These are phyloP conservation scores for Candida railenensis DNA, from an alignment of 805 yeast genomes.

Conservation along the genomic window DNA sequence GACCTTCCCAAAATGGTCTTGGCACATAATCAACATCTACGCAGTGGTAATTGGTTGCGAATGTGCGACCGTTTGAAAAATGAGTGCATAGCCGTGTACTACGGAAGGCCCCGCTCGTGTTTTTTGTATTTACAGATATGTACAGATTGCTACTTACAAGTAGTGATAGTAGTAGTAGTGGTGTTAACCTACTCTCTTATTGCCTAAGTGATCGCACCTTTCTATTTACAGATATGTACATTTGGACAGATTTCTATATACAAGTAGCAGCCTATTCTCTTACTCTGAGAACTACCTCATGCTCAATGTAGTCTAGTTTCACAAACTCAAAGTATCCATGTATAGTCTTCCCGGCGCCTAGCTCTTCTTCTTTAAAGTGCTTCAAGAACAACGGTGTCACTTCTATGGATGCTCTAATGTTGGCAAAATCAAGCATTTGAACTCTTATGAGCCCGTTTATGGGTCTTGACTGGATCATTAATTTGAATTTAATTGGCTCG, in stretches of 20 bases:
- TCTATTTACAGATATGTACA: too few relatives aligned
- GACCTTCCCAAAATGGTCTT: background rate
- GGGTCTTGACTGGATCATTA: slow-evolving; percentile 23
- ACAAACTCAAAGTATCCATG: slow-evolving; percentile 17
- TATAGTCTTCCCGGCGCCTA: slow-evolving; percentile 22
- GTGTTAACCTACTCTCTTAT: too few relatives aligned
- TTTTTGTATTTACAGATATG: too few relatives aligned
- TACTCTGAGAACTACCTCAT: slow-evolving; percentile 22
- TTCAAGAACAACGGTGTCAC: slow-evolving; percentile 17
- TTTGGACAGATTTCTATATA: background rate
- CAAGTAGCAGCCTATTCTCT: background rate
- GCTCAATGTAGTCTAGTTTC: slow-evolving; percentile 35
- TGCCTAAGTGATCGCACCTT: too few relatives aligned
- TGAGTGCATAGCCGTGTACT: too few relatives aligned
- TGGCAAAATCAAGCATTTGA: slow-evolving; percentile 24
- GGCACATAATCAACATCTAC: too few relatives aligned
- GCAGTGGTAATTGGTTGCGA: too few relatives aligned
- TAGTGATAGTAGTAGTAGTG: too few relatives aligned
- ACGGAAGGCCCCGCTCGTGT: too few relatives aligned
- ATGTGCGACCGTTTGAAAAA: too few relatives aligned
- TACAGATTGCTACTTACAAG: too few relatives aligned
- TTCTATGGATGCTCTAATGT: slow-evolving; percentile 20
- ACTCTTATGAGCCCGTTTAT: slow-evolving; percentile 24
- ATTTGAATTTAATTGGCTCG: slow-evolving; percentile 19
- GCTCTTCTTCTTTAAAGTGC: slow-evolving; percentile 17